Base-by-base conservation (phyloP, 2,329 filamentous ascomycete genomes). In the Monosporascus sp. region DNA sequence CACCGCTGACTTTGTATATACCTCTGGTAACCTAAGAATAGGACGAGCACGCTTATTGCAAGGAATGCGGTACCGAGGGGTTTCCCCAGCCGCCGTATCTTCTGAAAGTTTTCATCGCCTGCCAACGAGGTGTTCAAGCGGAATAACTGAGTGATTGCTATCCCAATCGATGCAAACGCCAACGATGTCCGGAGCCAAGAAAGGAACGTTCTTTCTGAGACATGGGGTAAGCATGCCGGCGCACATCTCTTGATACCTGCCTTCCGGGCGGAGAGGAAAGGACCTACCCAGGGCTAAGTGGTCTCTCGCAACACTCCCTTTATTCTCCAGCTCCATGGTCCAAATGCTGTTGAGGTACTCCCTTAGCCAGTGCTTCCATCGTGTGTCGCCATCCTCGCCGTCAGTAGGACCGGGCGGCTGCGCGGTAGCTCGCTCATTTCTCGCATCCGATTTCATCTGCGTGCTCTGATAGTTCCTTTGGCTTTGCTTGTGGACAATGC, bases 181-280 rank as follows among this genome's bases (percentile, higher is more conserved):
- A 94, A 79, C 2, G 87, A 91, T 3, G 89, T 94, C 50, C 89
- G 82, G 44, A 94, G 79, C 89, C 89, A 94, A 51, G 89, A 89
- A 35, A 94, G 81, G 70, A 93, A 94, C 0, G 89, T 94, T 20
- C 89, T 81, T 71, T 94, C 89, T 91, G 60, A 35, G 48, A 47
- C 25, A 43, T 14, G 22, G 39, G 45, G n/a, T 35, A 25, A 27
- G 35, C 24, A 48, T 51, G 31, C 31, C 31, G 9, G 11, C 31
- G 31, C 31, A 35, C 31, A 11, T 35, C 31, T 35, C 31, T 35
- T 35, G 31, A 35, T 35, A 35, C 11, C 31, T 14, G 27, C 31
- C 3, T 14, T 35, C 31, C 31, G 4, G 9, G 31, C 25, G 9
- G 22, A 27, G 35, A 25, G 49, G 20, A 17, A 15, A 48, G 37